phyloP scores from a whole-genome alignment of 164 flowering plant genomes.

The Kalanchoe fedtschenkoi region DNA sequence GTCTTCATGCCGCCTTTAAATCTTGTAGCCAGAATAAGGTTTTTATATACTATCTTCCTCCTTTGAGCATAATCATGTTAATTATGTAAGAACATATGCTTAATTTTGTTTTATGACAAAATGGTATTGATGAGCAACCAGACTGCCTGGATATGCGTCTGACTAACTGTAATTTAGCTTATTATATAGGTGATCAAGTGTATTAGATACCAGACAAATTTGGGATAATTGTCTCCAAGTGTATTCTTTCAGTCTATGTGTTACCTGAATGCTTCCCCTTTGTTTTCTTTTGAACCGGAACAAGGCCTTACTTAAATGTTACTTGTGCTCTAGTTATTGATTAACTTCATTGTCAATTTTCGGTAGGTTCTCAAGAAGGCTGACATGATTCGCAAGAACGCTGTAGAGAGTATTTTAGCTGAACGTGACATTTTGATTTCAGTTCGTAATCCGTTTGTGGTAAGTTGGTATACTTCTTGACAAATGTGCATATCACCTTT shows the following conservation, averaged over 20 bases:
- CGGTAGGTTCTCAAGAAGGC: conserved; percentile 91
- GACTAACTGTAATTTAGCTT: too few relatives aligned
- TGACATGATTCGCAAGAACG: conserved; percentile 98
- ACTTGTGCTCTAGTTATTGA: too few relatives aligned
- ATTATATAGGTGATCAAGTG: too few relatives aligned
- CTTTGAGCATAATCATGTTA: too few relatives aligned
- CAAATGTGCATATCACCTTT: background rate
- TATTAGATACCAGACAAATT: too few relatives aligned
- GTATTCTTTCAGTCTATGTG: background rate
- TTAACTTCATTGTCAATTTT: conserved; percentile 3
- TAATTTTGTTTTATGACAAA: too few relatives aligned
- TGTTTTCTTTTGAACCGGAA: background rate
- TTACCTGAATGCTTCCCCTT: background rate
- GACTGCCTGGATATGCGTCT: too few relatives aligned
- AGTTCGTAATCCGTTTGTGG: conserved; percentile 99
- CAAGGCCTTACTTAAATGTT: background rate
- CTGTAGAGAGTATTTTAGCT: conserved; percentile 97
- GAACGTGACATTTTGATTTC: conserved; percentile 95
- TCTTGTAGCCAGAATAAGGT: too few relatives aligned
- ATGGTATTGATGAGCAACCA: too few relatives aligned
- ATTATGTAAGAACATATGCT: too few relatives aligned
- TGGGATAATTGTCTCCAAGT: background rate
- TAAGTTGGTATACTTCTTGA: conserved; percentile 38
- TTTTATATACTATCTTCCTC: too few relatives aligned
- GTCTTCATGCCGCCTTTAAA: too few relatives aligned